Base-by-base conservation (phyloP, 2,329 filamentous ascomycete species). In the Penicillium sclerotiorum region DNA sequence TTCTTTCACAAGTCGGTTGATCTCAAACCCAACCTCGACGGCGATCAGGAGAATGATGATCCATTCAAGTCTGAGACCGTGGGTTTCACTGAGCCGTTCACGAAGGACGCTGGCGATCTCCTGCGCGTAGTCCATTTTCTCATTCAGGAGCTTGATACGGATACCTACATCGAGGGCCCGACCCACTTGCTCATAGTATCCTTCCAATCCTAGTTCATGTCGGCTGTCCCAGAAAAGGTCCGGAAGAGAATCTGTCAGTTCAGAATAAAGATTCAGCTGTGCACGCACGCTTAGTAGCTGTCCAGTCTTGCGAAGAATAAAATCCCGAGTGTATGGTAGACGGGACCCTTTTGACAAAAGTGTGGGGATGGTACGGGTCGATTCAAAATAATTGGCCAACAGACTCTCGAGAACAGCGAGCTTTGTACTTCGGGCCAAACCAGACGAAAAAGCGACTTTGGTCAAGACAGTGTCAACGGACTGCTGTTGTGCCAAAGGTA, bases 71-170 rank as follows among this genome's bases (percentile, higher is more conserved):
- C 90, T 80, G 23, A 92, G 84, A 13, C 90, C 88, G 66, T 97
- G 91, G 68, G 90, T 90, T 77, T 97, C 92, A 66, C 89, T 95
- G 47, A 95, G 80, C 67, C 92, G 86, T 70, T 96, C 90, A 50
- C 94, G 80, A 53, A 97, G 74, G 13, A 97, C 92, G 45, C 80
- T 89, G 6, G 94, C 91, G 68, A 96, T 96, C 70, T 97, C 93
- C 65, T 94, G 89, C 1, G 93, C 94, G 69, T 99, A 97, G 65
- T 96, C 93, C 83, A 99, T 95, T 76, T 95, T 95, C 74, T 95
- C 90, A 69, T 99, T 99, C 60, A 97, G 74, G 15, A 90, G 86
- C 63, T 89, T 89, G 73, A 97, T 97, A 43, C 94, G 83, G 21
- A 94, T 89, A 27, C 89, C 89, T 20, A 97, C 92, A 70, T 97